These are phyloP conservation scores for Zymoseptoria brevis DNA, from an alignment of 2,329 filamentous ascomycete genomes.

Conservation along the genomic window DNA sequence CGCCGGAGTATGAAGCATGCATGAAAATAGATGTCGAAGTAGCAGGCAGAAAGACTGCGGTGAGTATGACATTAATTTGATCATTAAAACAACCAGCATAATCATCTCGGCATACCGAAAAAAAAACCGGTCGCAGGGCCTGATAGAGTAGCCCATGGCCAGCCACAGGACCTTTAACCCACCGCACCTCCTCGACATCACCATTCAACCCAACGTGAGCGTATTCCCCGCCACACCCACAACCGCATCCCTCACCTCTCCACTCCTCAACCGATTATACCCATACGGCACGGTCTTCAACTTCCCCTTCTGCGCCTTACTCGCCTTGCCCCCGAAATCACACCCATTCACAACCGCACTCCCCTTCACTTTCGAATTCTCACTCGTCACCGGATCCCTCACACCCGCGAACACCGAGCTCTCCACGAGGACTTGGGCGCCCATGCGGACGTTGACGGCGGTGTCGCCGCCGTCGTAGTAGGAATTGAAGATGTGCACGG, in stretches of 20 bases:
- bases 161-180: not conserved
- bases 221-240: constrained; percentile 34
- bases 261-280: constrained; percentile 28
- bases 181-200: not conserved
- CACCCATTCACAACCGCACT: constrained; percentile 33
- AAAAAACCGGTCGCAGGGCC: not conserved
- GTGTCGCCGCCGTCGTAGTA: constrained; percentile 35
- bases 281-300: constrained; percentile 31
- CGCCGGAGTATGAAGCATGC: not conserved
- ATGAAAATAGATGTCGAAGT: not conserved
- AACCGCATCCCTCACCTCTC: constrained; percentile 33
- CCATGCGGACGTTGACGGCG: constrained; percentile 37
- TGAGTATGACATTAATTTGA: not conserved
- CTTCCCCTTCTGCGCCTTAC: constrained; percentile 28
- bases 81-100: not conserved
- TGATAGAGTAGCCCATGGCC: not conserved
- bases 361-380: constrained; percentile 27
- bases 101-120: not conserved
- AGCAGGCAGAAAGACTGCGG: not conserved
- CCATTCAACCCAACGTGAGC: constrained; percentile 24
- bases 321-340: constrained; percentile 31
- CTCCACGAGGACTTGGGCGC: constrained; percentile 38
- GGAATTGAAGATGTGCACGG: constrained; percentile 53
- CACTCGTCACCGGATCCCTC: constrained; percentile 31
- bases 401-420: constrained; percentile 31